phyloP scores from a whole-genome alignment of 257 asterid species.

The Lantana camara region DNA sequence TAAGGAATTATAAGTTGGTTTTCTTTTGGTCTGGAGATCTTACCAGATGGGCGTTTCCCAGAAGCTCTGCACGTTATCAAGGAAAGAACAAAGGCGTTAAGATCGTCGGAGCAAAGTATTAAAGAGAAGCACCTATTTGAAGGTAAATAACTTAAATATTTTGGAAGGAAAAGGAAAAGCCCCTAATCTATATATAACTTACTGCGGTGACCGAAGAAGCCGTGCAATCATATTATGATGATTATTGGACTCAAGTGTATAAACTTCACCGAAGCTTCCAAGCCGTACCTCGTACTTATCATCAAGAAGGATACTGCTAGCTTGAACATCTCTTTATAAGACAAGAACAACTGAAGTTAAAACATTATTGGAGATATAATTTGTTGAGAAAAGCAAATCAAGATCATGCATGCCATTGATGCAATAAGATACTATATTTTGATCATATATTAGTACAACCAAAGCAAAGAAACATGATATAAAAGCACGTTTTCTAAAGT shows the following conservation, averaged over 20 bases:
- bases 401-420: no score
- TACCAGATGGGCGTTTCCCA: slow-evolving; percentile 47
- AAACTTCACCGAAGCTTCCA: slow-evolving; percentile 70
- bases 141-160: neutral
- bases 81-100: slow-evolving; percentile 8
- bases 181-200: slow-evolving; percentile 38
- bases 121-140: neutral
- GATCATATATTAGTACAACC: no score
- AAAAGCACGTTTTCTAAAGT: no score
- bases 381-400: neutral
- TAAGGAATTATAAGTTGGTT: neutral
- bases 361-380: neutral
- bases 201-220: slow-evolving; percentile 57
- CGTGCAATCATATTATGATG: slow-evolving; percentile 49
- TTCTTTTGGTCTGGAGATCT: slow-evolving; percentile 11
- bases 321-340: slow-evolving; percentile 70
- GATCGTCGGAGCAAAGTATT: neutral
- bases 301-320: slow-evolving; percentile 81
- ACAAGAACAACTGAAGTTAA: slow-evolving; percentile 18
- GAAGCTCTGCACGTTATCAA: slow-evolving; percentile 53
- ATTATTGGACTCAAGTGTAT: slow-evolving; percentile 41
- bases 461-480: no score
- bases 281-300: slow-evolving; percentile 77
- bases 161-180: neutral
- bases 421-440: no score